Base-by-base conservation (phyloP, 2,329 filamentous ascomycete species). In the Metarhizium brunneum region DNA sequence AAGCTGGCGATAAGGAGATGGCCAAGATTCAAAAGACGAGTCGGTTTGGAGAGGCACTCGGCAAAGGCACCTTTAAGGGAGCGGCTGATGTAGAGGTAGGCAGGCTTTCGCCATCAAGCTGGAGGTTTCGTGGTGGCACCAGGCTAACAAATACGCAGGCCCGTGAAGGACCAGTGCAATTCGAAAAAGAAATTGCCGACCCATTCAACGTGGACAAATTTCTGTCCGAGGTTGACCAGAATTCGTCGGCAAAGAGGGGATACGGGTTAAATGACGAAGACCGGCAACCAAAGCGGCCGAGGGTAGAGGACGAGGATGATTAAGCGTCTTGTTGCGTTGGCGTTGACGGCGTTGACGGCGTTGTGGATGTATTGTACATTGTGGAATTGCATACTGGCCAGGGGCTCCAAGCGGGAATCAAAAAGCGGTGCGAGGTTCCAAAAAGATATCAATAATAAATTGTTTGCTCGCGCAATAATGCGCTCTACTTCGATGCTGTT, bases 201-300 rank as follows among this genome's bases (percentile, higher is more conserved):
- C 91, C 91, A 1, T 97, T 97, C 70, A 92, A 95, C 52, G 94
- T 97, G 62, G 91, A 95, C 68, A 88, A 89, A 65, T 95, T 99
- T 76, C 84, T 99, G 68, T 87, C 84, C 40, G 91, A 96, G 69
- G 91, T 79, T 65, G 84, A 76, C 70, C 81, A 84, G 69, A 78
- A 75, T 56, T 72, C 75, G n/a, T 75, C 80, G 2, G 79, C 81
- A 2, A 90, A 88, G 73, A 85, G 91, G 68, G 83, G 87, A 40
- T 91, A 88, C 67, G 90, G 89, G 0, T 72, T 94, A 57, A 85
- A 90, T 62, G 86, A 88, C 35, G 78, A 78, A 1, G 83, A 81
- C 55, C 71, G 78, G 61, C 72, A 76, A 66, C 76, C 80, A 52
- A 96, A 96, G 77, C 82, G 88, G 64, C 87, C 87, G 25, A 83